Evolutionary conservation across 768 basidiomycete species (phyloP).

Genomic region (Lepiota subincarnata): DNA sequence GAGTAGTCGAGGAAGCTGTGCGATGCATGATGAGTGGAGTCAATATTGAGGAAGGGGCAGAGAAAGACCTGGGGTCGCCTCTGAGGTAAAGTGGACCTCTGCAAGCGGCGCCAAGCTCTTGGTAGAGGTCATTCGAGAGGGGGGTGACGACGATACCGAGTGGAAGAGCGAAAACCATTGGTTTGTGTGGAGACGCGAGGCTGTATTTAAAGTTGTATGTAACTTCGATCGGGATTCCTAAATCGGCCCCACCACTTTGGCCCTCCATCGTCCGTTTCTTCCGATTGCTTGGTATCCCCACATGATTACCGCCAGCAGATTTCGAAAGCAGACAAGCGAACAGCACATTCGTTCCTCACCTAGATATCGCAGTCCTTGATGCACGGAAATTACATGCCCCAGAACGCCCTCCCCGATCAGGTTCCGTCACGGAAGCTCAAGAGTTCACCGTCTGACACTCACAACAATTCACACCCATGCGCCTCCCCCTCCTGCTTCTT

Average conservation of each 20-base stretch:
- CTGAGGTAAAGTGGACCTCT: constrained; percentile 45
- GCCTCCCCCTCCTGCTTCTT: not conserved
- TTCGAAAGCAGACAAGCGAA: too few species aligned
- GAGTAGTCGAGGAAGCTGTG: constrained; percentile 45
- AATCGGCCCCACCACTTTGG: not conserved
- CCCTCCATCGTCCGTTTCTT: not conserved
- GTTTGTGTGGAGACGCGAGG: not conserved
- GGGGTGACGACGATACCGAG: constrained; percentile 18
- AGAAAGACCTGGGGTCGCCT: constrained; percentile 23
- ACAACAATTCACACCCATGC: not conserved
- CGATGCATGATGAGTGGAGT: not conserved
- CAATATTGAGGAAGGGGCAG: not conserved
- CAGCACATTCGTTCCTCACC: too few species aligned
- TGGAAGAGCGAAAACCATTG: constrained; percentile 5
- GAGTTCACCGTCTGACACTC: not conserved
- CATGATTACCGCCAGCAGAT: not conserved
- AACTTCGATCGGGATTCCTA: constrained; percentile 3
- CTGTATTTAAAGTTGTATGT: not conserved
- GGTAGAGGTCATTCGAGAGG: constrained; percentile 32
- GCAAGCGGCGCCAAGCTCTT: constrained; percentile 42
- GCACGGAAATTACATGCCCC: not conserved
- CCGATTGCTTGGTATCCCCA: too few species aligned
- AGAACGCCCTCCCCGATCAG: not conserved
- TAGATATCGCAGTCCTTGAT: too few species aligned
- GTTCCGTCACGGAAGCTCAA: constrained; percentile 1